Evolutionary conservation across 371 early-diverging fungal genomes (phyloP), one percentile per base, ranked within the genome.

Genomic region (Apophysomyces elegans): DNA sequence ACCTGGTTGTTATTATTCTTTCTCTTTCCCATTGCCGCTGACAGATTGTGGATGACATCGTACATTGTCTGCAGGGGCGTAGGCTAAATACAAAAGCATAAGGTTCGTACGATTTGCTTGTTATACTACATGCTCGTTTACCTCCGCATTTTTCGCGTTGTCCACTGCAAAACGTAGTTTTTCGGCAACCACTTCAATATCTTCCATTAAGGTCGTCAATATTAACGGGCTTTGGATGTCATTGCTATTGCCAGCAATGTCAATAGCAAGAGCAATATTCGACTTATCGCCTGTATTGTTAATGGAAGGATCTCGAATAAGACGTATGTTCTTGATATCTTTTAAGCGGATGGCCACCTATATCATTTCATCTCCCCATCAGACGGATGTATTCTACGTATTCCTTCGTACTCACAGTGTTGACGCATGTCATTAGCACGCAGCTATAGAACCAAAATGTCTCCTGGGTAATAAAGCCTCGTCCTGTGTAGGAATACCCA

Each of bases 401-500:
- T n/a, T 5, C 35, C 11, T 50, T n/a, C 1, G 21, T 39, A 64
- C 73, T 43, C 74, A 79, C 78, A 7, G 81, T 67, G 35, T 76
- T 68, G 8, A 78, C 71, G 35, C 76, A 80, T 5, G 74, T 67
- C 58, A 74, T 68, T 63, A 76, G 43, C 1, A 78, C 66, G 36
- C 74, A 76, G 38, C 79, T 78, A 56, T 79, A 77, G 41, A 82
- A 79, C 78, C 79, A 82, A 32, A 82, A 68, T 7, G 68, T 73
- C 1, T 75, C 70, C 50, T 79, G 78, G 0, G 79, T 79, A 13
- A 82, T 56, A 26, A 73, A 82, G 0, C 68, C 73, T 43, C 76
- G 74, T 0, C 82, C 82, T 18, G 74, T 68, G 47, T 81, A 81
- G 4, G 76, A 73, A 58, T 71, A 71, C 4, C 78, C 77, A 56